Base-by-base conservation (phyloP, 768 basidiomycete genomes). In the Tylopilus intermedius region DNA sequence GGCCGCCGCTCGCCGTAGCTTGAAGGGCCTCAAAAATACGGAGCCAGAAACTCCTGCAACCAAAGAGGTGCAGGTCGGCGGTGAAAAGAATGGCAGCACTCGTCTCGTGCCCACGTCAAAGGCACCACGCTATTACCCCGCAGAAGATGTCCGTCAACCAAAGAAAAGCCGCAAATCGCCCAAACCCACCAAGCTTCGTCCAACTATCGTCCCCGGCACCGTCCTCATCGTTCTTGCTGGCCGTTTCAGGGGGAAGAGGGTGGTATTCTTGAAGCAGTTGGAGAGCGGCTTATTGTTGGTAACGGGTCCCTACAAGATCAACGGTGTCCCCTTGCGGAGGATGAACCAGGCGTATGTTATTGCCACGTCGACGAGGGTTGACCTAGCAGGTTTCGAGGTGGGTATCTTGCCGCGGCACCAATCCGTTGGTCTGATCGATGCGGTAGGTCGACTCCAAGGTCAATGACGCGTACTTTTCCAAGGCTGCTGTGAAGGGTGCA, bases 281-380 rank as follows among this genome's bases (percentile, higher is more conserved):
- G 80, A 81, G 63, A 88, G 88, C 57, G 96, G 96, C 50, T 74
- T 99, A 67, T 75, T 99, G 66, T 79, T 99, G 74, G 93, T 99
- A 64, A 93, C 94, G 37, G 96, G 96, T 51, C 96, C 96, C 45
- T 97, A 83, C 84, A 95, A 93, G 81, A 71, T 98, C 71, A 99
- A 99, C 74, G 96, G 96, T 70, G 95, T 99, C 43, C 96, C 96
- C 62, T 81, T 99, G 71, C 83, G 94, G 72, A 84, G 96, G 72
- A 94, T 99, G 55, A 95, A 94, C 79, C 95, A 97, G 78, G 93
- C 96, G 50, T 99, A 99, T 71, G 93, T 94, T 57, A 98, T 99
- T 67, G 92, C 95, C 53, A 99, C 96, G 54, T 94, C 94, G 51
- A 97, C 96, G 62, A 92, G 86, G 75, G 74, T 98, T 61, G 89